Percentiles rank a stretch among this genome's conserved stretches.
Evolutionary conservation across 2,329 filamentous ascomycete genomes (phyloP).

Genomic region (Cladophialophora bantiana): DNA sequence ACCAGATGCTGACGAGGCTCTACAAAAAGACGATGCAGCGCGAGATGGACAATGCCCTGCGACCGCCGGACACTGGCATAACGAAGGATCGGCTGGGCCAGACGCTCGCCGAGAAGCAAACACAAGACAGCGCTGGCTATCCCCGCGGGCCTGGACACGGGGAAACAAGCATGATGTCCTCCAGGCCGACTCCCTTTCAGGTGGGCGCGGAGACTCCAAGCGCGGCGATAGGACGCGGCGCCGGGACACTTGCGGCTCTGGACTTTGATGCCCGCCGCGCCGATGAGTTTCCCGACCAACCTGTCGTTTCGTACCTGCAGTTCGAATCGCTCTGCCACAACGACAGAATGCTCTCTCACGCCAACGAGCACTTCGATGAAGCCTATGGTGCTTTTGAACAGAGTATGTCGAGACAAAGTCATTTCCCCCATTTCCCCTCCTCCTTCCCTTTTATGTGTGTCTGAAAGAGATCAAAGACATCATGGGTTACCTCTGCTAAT

Average conservation of each 20-base stretch:
- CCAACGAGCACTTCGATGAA: slow-evolving; percentile 29
- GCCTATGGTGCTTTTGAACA: slow-evolving; percentile 29
- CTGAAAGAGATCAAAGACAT: background rate
- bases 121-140: slow-evolving; percentile 5
- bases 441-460: background rate
- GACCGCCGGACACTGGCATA: slow-evolving; percentile 2
- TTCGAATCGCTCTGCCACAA: slow-evolving; percentile 26
- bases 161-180: background rate
- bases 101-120: slow-evolving; percentile 6
- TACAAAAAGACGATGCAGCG: slow-evolving; percentile 40
- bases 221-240: background rate
- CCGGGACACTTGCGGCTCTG: background rate
- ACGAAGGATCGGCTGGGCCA: slow-evolving; percentile 9
- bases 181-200: background rate
- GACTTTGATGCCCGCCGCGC: slow-evolving; percentile 1
- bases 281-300: slow-evolving; percentile 11
- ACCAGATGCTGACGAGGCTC: slow-evolving; percentile 42
- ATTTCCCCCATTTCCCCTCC: too few species aligned
- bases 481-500: background rate
- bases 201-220: slow-evolving; percentile 2
- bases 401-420: slow-evolving; percentile 18
- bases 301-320: slow-evolving; percentile 25
- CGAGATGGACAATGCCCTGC: slow-evolving; percentile 37
- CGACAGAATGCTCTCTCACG: slow-evolving; percentile 11
- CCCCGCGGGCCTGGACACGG: background rate